phyloP scores from a whole-genome alignment of 2,329 filamentous ascomycete genomes.

The Colletotrichum acutatum region DNA sequence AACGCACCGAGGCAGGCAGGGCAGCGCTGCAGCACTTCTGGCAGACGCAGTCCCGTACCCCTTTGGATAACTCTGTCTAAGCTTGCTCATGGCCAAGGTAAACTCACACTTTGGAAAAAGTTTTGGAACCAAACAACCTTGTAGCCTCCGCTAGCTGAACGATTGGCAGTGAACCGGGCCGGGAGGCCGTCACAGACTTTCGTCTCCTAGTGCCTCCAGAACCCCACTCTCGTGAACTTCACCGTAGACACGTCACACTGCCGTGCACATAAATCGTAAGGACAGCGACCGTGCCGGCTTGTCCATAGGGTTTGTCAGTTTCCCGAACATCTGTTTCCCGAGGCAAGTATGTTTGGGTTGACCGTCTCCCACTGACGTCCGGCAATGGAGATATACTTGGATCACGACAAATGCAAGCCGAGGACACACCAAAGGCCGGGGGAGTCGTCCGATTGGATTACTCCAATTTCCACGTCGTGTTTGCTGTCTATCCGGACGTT shows the following conservation, averaged over 20 bases:
- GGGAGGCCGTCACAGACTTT: not conserved
- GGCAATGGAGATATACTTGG: constrained; percentile 8
- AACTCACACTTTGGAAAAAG: not conserved
- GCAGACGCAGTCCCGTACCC: not conserved
- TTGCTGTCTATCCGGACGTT: constrained; percentile 18
- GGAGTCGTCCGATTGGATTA: constrained; percentile 28
- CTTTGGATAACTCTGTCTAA: not conserved
- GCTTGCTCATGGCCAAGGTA: not conserved
- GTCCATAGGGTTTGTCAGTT: not conserved
- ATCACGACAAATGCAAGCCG: not conserved
- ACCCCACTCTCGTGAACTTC: not conserved
- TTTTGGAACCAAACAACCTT: not conserved
- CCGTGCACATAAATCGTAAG: not conserved
- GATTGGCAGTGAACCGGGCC: not conserved
- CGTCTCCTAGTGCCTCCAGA: not conserved
- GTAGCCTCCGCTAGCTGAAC: not conserved
- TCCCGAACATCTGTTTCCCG: not conserved
- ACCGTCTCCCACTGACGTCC: not conserved
- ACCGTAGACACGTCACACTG: not conserved
- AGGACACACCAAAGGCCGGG: not conserved
- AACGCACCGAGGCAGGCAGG: not conserved
- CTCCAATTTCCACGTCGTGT: not conserved
- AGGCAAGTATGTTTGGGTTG: not conserved
- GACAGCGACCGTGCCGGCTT: not conserved
- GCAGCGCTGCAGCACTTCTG: not conserved